Conservation (phyloP, 2,329 filamentous ascomycete genomes). For the Hymenoscyphus repandus region DNA sequence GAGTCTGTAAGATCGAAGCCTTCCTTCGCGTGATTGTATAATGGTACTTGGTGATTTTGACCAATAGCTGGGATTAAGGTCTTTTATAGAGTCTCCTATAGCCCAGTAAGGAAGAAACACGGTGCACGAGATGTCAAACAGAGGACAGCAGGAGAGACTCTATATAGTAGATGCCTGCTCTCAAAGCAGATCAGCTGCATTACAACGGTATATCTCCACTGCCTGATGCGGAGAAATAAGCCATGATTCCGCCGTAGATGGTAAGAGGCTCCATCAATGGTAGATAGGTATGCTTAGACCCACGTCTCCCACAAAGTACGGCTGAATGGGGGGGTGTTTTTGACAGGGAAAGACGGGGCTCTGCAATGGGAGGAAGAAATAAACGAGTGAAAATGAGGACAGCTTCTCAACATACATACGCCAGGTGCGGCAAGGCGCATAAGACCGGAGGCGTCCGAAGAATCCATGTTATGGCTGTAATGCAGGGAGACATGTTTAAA, state of each 20-base stretch:
- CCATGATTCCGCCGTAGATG: slow-evolving; percentile 15
- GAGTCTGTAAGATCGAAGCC: no score
- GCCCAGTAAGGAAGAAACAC: background rate
- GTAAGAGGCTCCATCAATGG: background rate
- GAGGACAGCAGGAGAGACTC: slow-evolving; percentile 7
- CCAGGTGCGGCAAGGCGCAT: no score
- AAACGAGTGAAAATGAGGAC: slow-evolving; percentile 4
- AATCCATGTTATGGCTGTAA: background rate
- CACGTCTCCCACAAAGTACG: slow-evolving; percentile 8
- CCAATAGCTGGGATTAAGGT: no score
- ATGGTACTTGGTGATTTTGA: no score
- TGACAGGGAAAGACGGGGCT: slow-evolving; percentile 5
- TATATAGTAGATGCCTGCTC: slow-evolving; percentile 15
- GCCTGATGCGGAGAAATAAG: slow-evolving; percentile 25
- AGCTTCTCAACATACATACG: no score
- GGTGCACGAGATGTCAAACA: background rate
- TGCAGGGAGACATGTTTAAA: background rate
- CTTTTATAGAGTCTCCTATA: no score
- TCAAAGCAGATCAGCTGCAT: slow-evolving; percentile 23
- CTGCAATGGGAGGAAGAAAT: slow-evolving; percentile 6
- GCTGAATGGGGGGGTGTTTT: slow-evolving; percentile 23
- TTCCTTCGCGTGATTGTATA: no score
- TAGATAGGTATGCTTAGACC: background rate
- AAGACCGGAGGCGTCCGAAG: no score
- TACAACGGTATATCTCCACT: slow-evolving; percentile 24